These are phyloP conservation scores for Neospermospora avenae DNA, from an alignment of 2,329 filamentous ascomycete species.

Conservation along the genomic window DNA sequence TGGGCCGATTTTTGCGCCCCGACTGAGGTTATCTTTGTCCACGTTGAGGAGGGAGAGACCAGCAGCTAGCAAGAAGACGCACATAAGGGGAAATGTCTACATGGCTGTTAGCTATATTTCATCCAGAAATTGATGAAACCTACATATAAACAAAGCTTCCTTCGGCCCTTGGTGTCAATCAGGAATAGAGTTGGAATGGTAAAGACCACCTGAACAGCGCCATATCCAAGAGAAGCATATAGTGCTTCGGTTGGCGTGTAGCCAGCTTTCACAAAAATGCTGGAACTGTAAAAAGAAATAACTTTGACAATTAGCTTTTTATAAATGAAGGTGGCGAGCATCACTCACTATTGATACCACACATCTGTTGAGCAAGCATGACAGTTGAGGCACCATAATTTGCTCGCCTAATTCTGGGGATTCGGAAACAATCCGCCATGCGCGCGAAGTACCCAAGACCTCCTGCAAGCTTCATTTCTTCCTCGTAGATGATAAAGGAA, in stretches of 20 bases:
- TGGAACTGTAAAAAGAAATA: conserved; percentile 70
- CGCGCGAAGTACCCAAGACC: conserved; percentile 40
- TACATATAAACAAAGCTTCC: conserved; percentile 45
- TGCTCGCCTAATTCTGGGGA: conserved; percentile 47
- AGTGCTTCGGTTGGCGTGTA: conserved; percentile 52
- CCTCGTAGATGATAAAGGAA: conserved; percentile 60
- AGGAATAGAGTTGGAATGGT: conserved; percentile 54
- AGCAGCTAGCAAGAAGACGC: conserved; percentile 48
- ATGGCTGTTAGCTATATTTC: conserved; percentile 39
- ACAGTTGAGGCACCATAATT: conserved; percentile 57
- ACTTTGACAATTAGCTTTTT: conserved; percentile 47
- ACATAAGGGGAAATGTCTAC: conserved; percentile 60
- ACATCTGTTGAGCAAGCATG: conserved; percentile 54
- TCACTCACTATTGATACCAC: conserved; percentile 53
- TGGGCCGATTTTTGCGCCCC: conserved; percentile 49
- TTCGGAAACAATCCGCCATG: conserved; percentile 43
- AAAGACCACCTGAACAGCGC: conserved; percentile 61
- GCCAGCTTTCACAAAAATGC: conserved; percentile 55
- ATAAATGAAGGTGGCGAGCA: conserved; percentile 43
- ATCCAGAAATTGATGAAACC: conserved; percentile 52
- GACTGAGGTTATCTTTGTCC: conserved; percentile 43
- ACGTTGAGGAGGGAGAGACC: conserved; percentile 21
- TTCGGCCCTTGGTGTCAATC: conserved; percentile 63
- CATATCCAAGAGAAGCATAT: conserved; percentile 61
- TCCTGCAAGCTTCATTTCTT: conserved; percentile 51